Evolutionary conservation across 306 rosid genomes (phyloP).

Genomic region (Gillenia trifoliata): DNA sequence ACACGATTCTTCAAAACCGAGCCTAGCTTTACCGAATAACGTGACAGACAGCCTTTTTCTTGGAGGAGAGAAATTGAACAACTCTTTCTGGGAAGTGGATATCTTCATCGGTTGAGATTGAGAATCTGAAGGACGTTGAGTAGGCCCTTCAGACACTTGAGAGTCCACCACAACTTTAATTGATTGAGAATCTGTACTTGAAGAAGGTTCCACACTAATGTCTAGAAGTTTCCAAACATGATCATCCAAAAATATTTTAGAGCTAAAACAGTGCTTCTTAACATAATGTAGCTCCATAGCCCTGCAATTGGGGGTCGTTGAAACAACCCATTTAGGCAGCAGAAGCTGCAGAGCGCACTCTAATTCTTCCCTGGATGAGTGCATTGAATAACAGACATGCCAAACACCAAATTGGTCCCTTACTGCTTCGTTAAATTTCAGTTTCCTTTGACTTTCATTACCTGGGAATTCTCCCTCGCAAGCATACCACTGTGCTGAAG

Average conservation of each 20-base stretch:
- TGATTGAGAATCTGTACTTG: not conserved
- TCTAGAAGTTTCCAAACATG: constrained; percentile 60
- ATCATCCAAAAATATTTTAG: constrained; percentile 31
- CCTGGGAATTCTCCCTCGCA: constrained; percentile 40
- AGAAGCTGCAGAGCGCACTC: constrained; percentile 82
- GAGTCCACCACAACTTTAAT: constrained; percentile 16
- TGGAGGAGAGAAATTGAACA: constrained; percentile 29
- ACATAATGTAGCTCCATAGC: constrained; percentile 70
- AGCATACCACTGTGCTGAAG: constrained; percentile 86
- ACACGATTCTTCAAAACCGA: constrained; percentile 35
- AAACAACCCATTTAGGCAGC: constrained; percentile 82
- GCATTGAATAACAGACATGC: constrained; percentile 81
- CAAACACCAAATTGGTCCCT: constrained; percentile 76
- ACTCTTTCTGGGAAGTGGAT: constrained; percentile 23
- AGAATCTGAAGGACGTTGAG: constrained; percentile 28
- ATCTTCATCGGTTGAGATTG: constrained; percentile 33
- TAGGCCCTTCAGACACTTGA: constrained; percentile 29
- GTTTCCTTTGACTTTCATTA: constrained; percentile 35
- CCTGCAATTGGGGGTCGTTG: constrained; percentile 76
- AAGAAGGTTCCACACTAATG: constrained; percentile 34
- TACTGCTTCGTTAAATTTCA: constrained; percentile 53
- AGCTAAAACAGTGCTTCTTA: constrained; percentile 46
- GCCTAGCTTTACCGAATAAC: constrained; percentile 77
- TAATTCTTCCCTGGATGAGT: constrained; percentile 77
- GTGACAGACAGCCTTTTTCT: constrained; percentile 44